Evolutionary conservation across 495 filamentous ascomycete species (phyloP), one percentile per base, ranked within the genome.

Genomic region (Neurospora sp.): DNA sequence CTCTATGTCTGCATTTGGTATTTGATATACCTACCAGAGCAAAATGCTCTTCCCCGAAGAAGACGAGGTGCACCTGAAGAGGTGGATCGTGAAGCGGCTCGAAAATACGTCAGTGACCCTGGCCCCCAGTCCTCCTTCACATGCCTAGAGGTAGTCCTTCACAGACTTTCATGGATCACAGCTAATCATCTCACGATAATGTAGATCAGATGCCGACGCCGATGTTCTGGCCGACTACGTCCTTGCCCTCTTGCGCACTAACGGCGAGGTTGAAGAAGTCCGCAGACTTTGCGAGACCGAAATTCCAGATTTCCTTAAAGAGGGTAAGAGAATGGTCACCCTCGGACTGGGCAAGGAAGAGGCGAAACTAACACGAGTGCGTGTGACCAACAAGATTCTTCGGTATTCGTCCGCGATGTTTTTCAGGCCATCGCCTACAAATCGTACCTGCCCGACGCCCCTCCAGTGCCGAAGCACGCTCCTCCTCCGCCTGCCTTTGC

Each of bases 191-290:
- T 70, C 18, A n/a, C 39, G 38, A 69, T n/a, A 38, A 20, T 77
- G 10, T 74, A 97, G 93, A 72, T 97, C 94, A 16, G 96, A 98
- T 81, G 96, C 95, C 69, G 96, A 99, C 81, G 91, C 93, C 39
- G 94, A 97, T 78, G 93, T 99, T 4, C 91, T 99, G 18, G 95
- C 94, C 39, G 96, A 99, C 79, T 99, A 98, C 79, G 93, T 99
- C 0, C 85, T 98, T 39, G 95, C 95, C n/a, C 89, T 99, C 11
- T 85, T 97, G 40, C 89, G 89, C 72, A 90, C 93, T 71, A 93
- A 97, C 77, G 92, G 92, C 74, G 87, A 90, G 27, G 87, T 89
- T n/a, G 88, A 91, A 5, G 86, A 90, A 70, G 91, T 97, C 42
- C 89, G 90, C 78, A 86, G 88, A 78, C 88, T 91, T 23, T 95